These are phyloP conservation scores for Streptanthus diversifolius DNA, from an alignment of 345 rosid species.

Conservation along the genomic window DNA sequence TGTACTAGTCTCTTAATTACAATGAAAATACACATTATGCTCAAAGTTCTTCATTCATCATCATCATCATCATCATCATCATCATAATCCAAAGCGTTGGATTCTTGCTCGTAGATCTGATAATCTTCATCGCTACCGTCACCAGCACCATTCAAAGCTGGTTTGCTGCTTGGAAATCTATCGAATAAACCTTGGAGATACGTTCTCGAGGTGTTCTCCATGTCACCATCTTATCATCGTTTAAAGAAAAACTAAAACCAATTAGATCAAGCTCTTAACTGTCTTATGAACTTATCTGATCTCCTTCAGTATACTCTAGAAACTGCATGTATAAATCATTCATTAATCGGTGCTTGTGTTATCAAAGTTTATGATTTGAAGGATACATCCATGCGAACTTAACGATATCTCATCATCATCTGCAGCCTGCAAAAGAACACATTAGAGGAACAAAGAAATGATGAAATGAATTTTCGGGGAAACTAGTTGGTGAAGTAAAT, in stretches of 20 bases:
- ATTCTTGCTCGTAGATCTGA: slow-evolving; percentile 74
- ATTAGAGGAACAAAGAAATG: not conserved
- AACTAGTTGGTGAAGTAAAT: not conserved
- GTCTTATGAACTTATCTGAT: not conserved
- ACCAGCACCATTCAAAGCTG: slow-evolving; percentile 29
- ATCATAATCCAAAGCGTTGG: slow-evolving; percentile 43
- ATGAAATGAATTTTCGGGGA: not conserved
- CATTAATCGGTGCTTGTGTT: not conserved
- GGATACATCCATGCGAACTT: slow-evolving; percentile 68
- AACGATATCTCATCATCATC: slow-evolving; percentile 53
- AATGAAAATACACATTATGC: slow-evolving; percentile 3
- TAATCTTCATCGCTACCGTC: slow-evolving; percentile 65
- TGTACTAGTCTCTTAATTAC: slow-evolving; percentile 1
- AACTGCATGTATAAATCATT: not conserved
- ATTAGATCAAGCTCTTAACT: not conserved
- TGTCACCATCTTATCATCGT: slow-evolving; percentile 39
- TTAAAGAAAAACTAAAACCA: slow-evolving; percentile 11
- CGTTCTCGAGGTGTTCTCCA: slow-evolving; percentile 63
- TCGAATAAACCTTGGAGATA: slow-evolving; percentile 83
- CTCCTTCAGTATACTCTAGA: not conserved
- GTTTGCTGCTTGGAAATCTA: slow-evolving; percentile 51
- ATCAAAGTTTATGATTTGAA: slow-evolving; percentile 20
- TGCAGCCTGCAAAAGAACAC: slow-evolving; percentile 44
- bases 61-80: slow-evolving; percentile 33
- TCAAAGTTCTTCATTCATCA: slow-evolving; percentile 16